phyloP scores from a whole-genome alignment of 352 stramenopile genomes.

The Pythium sukuiense region DNA sequence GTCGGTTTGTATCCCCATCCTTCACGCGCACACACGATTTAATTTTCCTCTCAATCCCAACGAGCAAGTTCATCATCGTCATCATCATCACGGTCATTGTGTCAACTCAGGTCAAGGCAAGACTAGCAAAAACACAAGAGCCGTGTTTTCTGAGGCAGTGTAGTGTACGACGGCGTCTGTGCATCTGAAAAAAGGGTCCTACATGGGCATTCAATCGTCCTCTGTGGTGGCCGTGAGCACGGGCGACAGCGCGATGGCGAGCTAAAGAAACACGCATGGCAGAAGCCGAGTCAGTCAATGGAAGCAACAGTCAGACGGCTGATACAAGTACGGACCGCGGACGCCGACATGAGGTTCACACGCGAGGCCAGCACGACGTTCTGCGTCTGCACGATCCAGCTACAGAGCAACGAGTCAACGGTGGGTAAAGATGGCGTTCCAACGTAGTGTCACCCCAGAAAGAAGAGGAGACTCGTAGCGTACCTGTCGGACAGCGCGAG shows the following conservation, averaged over 20 bases:
- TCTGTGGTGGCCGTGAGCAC: constrained; percentile 45
- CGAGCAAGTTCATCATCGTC: neutral
- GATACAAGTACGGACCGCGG: constrained; percentile 43
- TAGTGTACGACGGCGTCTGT: constrained; percentile 9
- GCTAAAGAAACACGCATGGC: constrained; percentile 24
- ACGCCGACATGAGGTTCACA: constrained; percentile 74
- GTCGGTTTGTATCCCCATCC: neutral
- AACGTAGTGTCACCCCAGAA: too few relatives aligned
- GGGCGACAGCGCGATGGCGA: constrained; percentile 67
- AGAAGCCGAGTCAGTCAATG: too few relatives aligned
- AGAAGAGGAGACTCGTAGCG: neutral
- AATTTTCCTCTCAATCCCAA: neutral
- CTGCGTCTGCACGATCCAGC: constrained; percentile 43
- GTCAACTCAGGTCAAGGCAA: neutral
- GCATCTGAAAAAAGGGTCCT: neutral
- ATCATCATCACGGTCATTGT: neutral
- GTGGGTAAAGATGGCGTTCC: too few relatives aligned
- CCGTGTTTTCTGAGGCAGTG: neutral
- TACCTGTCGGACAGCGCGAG: constrained; percentile 80
- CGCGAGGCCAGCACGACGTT: constrained; percentile 58
- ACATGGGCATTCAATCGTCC: constrained; percentile 38
- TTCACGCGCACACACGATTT: neutral
- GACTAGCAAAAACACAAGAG: neutral
- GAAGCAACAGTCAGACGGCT: too few relatives aligned
- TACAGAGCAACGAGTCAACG: neutral